These are phyloP conservation scores for Ceratocystis smalleyi DNA, from an alignment of 2,329 filamentous ascomycete genomes.

Conservation along the genomic window DNA sequence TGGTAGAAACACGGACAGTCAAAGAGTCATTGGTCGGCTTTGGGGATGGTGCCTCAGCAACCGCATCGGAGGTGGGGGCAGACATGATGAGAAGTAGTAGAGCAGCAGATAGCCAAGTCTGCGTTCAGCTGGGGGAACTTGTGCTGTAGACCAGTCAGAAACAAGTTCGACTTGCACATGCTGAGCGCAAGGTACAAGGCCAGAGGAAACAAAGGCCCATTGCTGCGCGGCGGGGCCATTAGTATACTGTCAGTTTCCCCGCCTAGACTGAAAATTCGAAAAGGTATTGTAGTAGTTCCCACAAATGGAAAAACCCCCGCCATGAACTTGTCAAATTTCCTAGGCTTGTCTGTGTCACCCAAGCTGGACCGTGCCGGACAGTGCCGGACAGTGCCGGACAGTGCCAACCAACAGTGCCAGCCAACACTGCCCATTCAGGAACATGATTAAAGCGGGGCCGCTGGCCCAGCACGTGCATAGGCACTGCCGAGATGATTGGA, in stretches of 20 bases:
- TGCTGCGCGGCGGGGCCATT: neutral
- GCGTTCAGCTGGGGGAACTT: neutral
- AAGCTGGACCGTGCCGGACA: neutral
- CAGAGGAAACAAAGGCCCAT: neutral
- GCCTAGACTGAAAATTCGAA: neutral
- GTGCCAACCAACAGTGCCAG: no score
- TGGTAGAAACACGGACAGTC: conserved; percentile 36
- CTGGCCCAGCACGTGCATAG: neutral
- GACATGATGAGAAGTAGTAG: neutral
- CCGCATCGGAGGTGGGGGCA: neutral
- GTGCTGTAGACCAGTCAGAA: neutral
- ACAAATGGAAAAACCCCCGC: neutral
- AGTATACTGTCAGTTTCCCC: neutral
- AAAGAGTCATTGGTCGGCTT: conserved; percentile 33
- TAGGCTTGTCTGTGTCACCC: neutral
- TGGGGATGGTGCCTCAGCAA: neutral
- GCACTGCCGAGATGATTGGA: neutral
- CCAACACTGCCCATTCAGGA: neutral
- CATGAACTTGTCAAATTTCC: neutral
- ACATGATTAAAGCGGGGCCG: neutral
- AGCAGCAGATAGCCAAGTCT: neutral
- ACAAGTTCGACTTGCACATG: neutral
- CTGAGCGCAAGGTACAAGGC: neutral
- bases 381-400: neutral
- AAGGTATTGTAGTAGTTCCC: neutral